Base-by-base conservation (phyloP, 768 basidiomycete species). In the Boletus insuetus region DNA sequence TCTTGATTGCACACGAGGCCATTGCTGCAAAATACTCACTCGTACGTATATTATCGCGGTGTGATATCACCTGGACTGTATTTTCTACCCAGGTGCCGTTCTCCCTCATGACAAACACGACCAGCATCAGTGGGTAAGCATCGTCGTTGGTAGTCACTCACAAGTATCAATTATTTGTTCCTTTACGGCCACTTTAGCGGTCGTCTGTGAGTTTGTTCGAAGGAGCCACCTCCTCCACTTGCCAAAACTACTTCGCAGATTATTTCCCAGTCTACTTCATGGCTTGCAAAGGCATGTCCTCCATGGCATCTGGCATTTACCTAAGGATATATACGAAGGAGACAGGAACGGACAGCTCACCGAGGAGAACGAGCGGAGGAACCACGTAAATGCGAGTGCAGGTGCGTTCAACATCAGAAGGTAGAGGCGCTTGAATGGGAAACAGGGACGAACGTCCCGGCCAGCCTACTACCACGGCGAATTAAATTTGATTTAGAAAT, bases 1-100 rank as follows among this genome's bases (percentile, higher is more conserved):
- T 40, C 0, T 81, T 79, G 55, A n/a, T 82, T 4, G 35, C 67
- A 3, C 77, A 78, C 55, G 82, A 83, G 55, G 64, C 58, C 1
- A 54, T n/a, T 0, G 39, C 69, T 12, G 64, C 70, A 10, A 54
- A 34, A 2, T n/a, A 66, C 39, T 73, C 74, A 3, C 55, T 73
- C 20, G 73, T 75, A 43, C 19, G 70, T 54, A 8, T 35, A 35
- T 35, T n/a, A n/a, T n/a, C 13, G 38, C 17, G 8, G 16, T 7
- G 13, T 16, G 7, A 14, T 20, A 24, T 12, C 13, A 4, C 8
- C 17, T 16, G 35, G 19, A 22, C 20, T 26, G 8, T n/a, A 38
- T 39, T 44, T 49, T 12, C 20, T 4, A 16, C 16, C 10, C 26
- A 62, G 61, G 56, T 62, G 9, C 60, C 47, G 22, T 48, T 38